Conservation (phyloP, 768 basidiomycete species). For the Lactarius quietus region DNA sequence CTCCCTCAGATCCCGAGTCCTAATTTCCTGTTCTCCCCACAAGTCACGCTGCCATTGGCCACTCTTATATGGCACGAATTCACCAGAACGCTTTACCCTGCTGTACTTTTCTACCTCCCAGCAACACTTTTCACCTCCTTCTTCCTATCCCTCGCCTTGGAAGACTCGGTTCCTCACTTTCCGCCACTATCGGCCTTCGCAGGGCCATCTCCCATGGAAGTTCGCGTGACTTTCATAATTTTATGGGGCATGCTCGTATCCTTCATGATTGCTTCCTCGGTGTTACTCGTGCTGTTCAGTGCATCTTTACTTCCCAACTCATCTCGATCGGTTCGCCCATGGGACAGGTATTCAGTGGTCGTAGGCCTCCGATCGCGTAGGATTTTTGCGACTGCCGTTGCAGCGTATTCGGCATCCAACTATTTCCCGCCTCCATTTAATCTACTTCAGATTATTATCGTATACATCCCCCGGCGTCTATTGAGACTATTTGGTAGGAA, state of each 20-base stretch:
- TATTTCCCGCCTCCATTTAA: slow-evolving; percentile 53
- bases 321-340: slow-evolving; percentile 27
- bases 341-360: slow-evolving; percentile 48
- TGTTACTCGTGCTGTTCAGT: slow-evolving; percentile 35
- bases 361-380: slow-evolving; percentile 46
- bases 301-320: slow-evolving; percentile 26
- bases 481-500: slow-evolving; percentile 28
- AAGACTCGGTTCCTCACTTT: slow-evolving; percentile 31
- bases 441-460: slow-evolving; percentile 34
- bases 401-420: slow-evolving; percentile 35
- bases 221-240: slow-evolving; percentile 42
- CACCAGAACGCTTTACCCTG: slow-evolving; percentile 38
- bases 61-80: slow-evolving; percentile 41
- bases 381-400: slow-evolving; percentile 37
- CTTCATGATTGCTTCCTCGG: slow-evolving; percentile 35
- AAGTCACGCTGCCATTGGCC: slow-evolving; percentile 43
- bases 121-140: slow-evolving; percentile 41
- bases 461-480: slow-evolving; percentile 24
- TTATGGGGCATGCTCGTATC: slow-evolving; percentile 38
- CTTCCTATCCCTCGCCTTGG: slow-evolving; percentile 48
- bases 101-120: slow-evolving; percentile 48
- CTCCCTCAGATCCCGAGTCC: slow-evolving; percentile 44
- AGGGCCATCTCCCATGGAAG: slow-evolving; percentile 43
- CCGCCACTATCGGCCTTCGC: slow-evolving; percentile 22
- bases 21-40: slow-evolving; percentile 40